Conservation (phyloP, 805 yeast genomes). For the Starmerella davenportii region DNA sequence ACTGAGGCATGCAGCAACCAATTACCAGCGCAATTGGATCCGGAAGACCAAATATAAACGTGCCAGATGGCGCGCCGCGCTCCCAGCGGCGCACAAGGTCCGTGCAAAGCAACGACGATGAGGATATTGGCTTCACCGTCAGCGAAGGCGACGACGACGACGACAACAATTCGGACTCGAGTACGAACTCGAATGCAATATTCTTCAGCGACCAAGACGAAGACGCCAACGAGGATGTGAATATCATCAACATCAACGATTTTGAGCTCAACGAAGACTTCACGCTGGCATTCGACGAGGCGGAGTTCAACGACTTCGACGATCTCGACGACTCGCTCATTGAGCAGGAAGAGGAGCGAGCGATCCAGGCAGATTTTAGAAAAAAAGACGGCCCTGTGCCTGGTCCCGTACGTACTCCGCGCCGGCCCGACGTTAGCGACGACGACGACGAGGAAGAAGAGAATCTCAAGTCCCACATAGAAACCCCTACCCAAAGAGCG, state of each 20-base stretch:
- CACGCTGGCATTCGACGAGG: conserved; percentile 16
- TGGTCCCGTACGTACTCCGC: not conserved
- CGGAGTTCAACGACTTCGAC: conserved; percentile 8
- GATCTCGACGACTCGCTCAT: conserved; percentile 20
- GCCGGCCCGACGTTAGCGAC: not conserved
- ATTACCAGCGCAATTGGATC: not conserved
- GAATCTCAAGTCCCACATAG: not conserved
- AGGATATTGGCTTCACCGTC: conserved; percentile 18
- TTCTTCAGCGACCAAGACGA: conserved; percentile 19
- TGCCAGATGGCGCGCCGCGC: too few species aligned
- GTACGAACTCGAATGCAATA: conserved; percentile 9
- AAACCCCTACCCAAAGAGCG: too few species aligned
- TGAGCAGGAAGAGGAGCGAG: conserved; percentile 27
- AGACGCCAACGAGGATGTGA: conserved; percentile 36
- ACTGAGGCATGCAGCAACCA: not conserved
- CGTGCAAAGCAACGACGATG: not conserved
- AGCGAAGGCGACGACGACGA: conserved; percentile 53
- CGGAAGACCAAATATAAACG: not conserved
- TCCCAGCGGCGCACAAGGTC: not conserved
- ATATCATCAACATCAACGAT: conserved; percentile 39
- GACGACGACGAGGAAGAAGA: not conserved
- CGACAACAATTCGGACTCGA: conserved; percentile 6
- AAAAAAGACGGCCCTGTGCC: not conserved
- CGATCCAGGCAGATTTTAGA: conserved; percentile 20
- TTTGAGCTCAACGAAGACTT: conserved; percentile 31